Evolutionary conservation across 2,329 filamentous ascomycete species (phyloP).

Genomic region (Fusarium sp.): DNA sequence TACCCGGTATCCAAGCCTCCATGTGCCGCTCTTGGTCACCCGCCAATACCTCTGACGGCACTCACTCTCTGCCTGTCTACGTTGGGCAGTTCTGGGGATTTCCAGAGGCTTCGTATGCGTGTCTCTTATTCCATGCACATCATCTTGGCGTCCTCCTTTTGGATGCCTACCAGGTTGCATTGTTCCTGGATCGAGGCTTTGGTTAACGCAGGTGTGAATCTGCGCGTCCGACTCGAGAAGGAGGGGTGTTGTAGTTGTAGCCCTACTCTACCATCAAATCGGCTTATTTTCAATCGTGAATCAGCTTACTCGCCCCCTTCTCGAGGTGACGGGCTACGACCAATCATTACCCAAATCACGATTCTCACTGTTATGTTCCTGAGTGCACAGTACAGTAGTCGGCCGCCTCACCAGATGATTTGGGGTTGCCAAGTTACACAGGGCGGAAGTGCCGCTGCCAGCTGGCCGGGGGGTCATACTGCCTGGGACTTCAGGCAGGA

Average conservation of each 20-base stretch:
- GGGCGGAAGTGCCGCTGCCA: neutral
- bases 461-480: neutral
- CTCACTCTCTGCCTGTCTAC: neutral
- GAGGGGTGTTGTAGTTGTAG: neutral
- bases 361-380: neutral
- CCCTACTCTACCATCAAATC: conserved; percentile 1
- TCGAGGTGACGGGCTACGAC: neutral
- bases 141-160: neutral
- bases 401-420: conserved; percentile 20
- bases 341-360: conserved; percentile 8
- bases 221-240: neutral
- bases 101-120: conserved; percentile 5
- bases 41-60: neutral
- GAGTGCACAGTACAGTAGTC: conserved; percentile 3
- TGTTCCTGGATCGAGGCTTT: conserved; percentile 31
- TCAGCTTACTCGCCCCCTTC: neutral
- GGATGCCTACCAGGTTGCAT: conserved; percentile 16
- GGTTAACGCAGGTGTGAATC: conserved; percentile 25
- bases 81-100: neutral
- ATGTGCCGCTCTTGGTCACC: conserved; percentile 36
- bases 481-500: conserved; percentile 1
- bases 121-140: conserved; percentile 20
- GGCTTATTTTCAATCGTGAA: neutral
- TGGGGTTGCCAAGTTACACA: conserved; percentile 3
- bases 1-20: conserved; percentile 10